Conservation (phyloP, 106 monocot species). For the Dioscorea alata region DNA sequence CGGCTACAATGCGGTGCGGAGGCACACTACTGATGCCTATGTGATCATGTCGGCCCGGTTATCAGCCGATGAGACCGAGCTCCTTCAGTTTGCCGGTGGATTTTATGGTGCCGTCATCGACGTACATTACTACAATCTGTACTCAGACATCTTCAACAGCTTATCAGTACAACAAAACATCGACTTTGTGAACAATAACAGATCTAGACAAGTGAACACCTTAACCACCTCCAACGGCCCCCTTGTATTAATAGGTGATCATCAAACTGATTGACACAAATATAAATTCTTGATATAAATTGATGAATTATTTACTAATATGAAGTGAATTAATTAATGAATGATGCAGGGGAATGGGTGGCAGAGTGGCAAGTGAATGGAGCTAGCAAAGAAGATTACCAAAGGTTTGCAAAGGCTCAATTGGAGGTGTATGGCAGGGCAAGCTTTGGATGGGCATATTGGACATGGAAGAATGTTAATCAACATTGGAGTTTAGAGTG, state of each 20-base stretch:
- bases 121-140: constrained; percentile 83
- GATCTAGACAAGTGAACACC: constrained; percentile 24
- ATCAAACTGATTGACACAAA: not conserved
- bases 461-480: constrained; percentile 44
- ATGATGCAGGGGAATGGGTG: constrained; percentile 62
- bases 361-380: constrained; percentile 53
- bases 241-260: constrained; percentile 62
- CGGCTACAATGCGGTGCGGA: constrained; percentile 56
- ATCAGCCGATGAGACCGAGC: constrained; percentile 20
- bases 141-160: constrained; percentile 17
- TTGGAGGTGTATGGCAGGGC: constrained; percentile 54
- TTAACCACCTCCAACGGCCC: constrained; percentile 44
- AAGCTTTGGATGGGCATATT: constrained; percentile 82
- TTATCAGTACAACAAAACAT: constrained; percentile 62
- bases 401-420: constrained; percentile 48
- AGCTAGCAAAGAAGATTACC: constrained; percentile 43
- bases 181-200: constrained; percentile 47
- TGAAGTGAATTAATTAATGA: not conserved
- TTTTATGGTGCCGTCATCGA: constrained; percentile 52
- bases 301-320: not conserved
- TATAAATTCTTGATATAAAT: not conserved
- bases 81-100: constrained; percentile 54
- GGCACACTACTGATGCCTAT: constrained; percentile 40
- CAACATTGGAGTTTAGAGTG: constrained; percentile 67
- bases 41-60: constrained; percentile 80